Percentiles rank a stretch among this genome's conserved stretches.
Conservation (phyloP, 345 rosid species). For the Capsella bursapastoris region DNA sequence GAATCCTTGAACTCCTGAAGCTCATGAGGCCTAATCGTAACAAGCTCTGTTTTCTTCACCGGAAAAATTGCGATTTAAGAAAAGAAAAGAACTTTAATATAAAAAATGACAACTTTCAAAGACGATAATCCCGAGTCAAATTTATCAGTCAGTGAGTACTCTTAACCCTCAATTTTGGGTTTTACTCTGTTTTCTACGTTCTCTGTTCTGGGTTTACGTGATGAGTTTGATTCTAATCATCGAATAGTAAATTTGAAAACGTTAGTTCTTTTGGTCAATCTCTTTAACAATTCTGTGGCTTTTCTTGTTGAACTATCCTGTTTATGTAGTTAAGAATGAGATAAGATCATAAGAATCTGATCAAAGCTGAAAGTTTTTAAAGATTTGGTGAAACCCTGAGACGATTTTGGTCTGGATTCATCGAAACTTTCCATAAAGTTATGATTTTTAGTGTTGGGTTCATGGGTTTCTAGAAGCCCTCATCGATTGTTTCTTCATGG, state of each 20-base stretch:
- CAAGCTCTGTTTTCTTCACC: conserved; percentile 22
- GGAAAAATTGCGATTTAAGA: neutral
- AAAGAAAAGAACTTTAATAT: neutral
- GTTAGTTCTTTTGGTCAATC: neutral
- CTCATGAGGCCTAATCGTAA: conserved; percentile 9
- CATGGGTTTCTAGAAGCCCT: neutral
- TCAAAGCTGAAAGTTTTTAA: neutral
- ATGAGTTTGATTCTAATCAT: neutral
- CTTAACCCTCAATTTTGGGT: neutral
- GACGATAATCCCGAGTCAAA: conserved; percentile 24
- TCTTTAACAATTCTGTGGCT: neutral
- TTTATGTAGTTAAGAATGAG: conserved; percentile 1
- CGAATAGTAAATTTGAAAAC: neutral
- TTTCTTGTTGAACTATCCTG: conserved; percentile 9
- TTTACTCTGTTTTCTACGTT: neutral
- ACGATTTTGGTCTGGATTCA: neutral
- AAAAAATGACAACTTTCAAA: conserved; percentile 14
- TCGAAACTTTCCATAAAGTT: neutral
- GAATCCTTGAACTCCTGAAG: conserved; percentile 2
- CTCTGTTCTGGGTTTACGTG: conserved; percentile 5
- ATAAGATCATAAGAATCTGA: conserved; percentile 9
- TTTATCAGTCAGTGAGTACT: conserved; percentile 31
- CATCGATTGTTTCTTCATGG: conserved; percentile 13
- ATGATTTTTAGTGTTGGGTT: conserved; percentile 29
- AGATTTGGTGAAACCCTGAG: neutral